A percentile compares a stretch with the other conserved stretches of the same genome.
These are phyloP conservation scores for Santalum album DNA, from an alignment of 164 flowering plant genomes.

Conservation along the genomic window DNA sequence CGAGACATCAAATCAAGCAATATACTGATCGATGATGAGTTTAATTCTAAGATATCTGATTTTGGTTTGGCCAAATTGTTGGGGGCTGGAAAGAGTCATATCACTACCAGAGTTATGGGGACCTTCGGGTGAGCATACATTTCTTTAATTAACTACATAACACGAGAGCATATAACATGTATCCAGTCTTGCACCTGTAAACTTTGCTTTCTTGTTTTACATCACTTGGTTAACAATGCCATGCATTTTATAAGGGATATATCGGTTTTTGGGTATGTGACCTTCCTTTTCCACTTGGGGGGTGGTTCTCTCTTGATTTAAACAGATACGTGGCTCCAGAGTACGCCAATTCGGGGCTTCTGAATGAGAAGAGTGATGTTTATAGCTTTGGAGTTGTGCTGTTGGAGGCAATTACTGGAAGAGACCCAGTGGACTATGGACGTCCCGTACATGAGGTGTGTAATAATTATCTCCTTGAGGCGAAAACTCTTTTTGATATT, in stretches of 20 bases:
- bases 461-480: neutral
- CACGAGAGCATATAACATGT: no score
- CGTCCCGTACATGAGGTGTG: constrained; percentile 70
- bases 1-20: constrained; percentile 90
- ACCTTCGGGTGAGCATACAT: constrained; percentile 67
- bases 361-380: constrained; percentile 89
- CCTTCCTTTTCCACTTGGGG: neutral
- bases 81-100: constrained; percentile 82
- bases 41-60: constrained; percentile 84
- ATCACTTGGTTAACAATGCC: neutral
- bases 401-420: constrained; percentile 83
- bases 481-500: neutral
- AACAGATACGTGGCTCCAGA: constrained; percentile 92
- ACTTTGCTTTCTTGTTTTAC: neutral
- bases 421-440: constrained; percentile 77
- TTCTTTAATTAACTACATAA: neutral
- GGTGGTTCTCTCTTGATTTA: constrained; percentile 2
- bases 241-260: no score
- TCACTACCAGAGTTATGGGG: constrained; percentile 93
- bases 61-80: constrained; percentile 87
- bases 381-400: constrained; percentile 86
- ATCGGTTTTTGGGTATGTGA: neutral
- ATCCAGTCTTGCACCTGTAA: neutral
- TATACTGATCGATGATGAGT: constrained; percentile 73
- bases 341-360: constrained; percentile 80